phyloP scores from a whole-genome alignment of 768 basidiomycete species.

The Hebeloma cylindrosporum region DNA sequence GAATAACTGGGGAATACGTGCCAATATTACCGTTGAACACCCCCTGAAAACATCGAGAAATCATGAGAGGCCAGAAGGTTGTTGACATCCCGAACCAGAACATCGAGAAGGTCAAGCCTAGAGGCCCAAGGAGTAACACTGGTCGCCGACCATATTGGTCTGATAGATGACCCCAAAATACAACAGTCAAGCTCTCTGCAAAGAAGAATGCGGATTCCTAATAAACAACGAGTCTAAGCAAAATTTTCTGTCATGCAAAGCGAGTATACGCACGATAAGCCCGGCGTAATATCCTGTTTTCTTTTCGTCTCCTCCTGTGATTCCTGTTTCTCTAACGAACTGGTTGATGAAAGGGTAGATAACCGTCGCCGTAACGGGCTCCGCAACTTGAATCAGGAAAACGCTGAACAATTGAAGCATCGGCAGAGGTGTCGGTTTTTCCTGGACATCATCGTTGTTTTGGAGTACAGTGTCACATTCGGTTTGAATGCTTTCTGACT shows the following conservation, averaged over 20 bases:
- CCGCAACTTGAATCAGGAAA: constrained; percentile 40
- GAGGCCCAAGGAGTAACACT: constrained; percentile 40
- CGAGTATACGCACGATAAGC: constrained; percentile 36
- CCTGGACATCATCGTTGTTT: constrained; percentile 3
- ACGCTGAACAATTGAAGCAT: constrained; percentile 39
- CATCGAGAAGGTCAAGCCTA: constrained; percentile 40
- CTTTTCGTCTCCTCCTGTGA: constrained; percentile 43
- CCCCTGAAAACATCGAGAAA: constrained; percentile 35
- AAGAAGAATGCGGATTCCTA: constrained; percentile 48
- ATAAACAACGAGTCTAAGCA: constrained; percentile 1
- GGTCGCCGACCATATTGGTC: constrained; percentile 45
- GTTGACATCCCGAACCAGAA: constrained; percentile 42
- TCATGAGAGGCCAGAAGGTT: constrained; percentile 33
- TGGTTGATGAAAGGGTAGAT: constrained; percentile 49
- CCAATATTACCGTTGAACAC: constrained; percentile 39
- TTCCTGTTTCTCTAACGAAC: constrained; percentile 43
- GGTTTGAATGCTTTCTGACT: too few species aligned
- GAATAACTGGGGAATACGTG: not conserved
- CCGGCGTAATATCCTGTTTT: constrained; percentile 51
- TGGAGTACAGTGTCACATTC: too few species aligned
- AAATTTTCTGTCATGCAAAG: not conserved
- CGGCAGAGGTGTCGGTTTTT: constrained; percentile 38
- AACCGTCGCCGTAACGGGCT: constrained; percentile 44
- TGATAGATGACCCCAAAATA: constrained; percentile 46
- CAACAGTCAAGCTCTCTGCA: constrained; percentile 41